Conservation (phyloP, 177 flowering plant species). For the Tripterygium wilfordii region DNA sequence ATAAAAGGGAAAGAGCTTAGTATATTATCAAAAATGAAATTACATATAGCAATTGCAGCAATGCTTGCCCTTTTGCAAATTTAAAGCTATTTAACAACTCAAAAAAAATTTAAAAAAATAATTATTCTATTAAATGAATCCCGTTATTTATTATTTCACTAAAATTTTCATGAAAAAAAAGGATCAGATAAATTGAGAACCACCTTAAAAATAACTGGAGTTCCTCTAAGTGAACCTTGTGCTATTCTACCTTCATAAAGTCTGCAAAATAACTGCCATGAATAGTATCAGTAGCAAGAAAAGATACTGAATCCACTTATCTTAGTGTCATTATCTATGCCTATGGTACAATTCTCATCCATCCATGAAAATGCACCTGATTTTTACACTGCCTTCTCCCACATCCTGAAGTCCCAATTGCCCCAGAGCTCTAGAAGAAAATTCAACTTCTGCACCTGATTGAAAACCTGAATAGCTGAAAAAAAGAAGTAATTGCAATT, state of each 20-base stretch:
- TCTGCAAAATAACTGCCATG: constrained; percentile 67
- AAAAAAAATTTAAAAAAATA: no score
- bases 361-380: constrained; percentile 54
- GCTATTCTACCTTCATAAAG: constrained; percentile 89
- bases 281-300: constrained; percentile 30
- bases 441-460: constrained; percentile 31
- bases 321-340: background rate
- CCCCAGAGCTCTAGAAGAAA: constrained; percentile 41
- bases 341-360: background rate
- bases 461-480: constrained; percentile 61
- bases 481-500: background rate
- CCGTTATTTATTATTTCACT: no score
- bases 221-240: constrained; percentile 65
- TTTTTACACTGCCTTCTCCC: constrained; percentile 80
- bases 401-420: constrained; percentile 71
- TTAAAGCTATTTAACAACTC: no score
- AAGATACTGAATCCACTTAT: background rate
- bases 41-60: no score
- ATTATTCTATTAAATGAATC: no score
- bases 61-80: no score
- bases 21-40: no score
- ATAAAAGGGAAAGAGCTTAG: no score
- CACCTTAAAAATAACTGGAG: constrained; percentile 79
- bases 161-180: background rate
- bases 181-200: background rate